A percentile compares a stretch with the other conserved stretches of the same genome.
These are phyloP conservation scores for Thielaviopsis punctulata DNA, from an alignment of 2,329 filamentous ascomycete species.

Conservation along the genomic window DNA sequence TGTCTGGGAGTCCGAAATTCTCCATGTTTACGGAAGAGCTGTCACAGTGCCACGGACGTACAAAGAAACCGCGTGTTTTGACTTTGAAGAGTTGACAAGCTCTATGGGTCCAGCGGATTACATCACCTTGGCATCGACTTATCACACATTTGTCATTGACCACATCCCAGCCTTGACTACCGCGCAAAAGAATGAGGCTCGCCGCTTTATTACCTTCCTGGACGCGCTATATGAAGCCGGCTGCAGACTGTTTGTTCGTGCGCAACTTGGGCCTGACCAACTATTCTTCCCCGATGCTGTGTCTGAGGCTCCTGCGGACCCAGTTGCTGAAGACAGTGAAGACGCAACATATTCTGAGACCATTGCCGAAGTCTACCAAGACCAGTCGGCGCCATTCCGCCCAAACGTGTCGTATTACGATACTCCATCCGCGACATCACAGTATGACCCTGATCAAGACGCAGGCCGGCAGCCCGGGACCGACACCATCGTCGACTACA, in stretches of 20 bases:
- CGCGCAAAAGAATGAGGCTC: constrained; percentile 61
- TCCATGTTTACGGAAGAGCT: constrained; percentile 45
- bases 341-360: constrained; percentile 29
- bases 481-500: constrained; percentile 38
- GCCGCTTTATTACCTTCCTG: constrained; percentile 62
- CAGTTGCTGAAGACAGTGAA: constrained; percentile 14
- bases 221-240: constrained; percentile 70
- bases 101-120: constrained; percentile 66
- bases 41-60: constrained; percentile 41
- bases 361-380: constrained; percentile 55
- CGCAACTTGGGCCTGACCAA: constrained; percentile 49
- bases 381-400: constrained; percentile 57
- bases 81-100: constrained; percentile 50
- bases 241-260: constrained; percentile 56
- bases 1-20: constrained; percentile 26
- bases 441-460: constrained; percentile 39
- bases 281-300: constrained; percentile 56
- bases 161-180: constrained; percentile 49
- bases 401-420: constrained; percentile 58
- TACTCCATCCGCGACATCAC: constrained; percentile 26
- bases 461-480: constrained; percentile 30
- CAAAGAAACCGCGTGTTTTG: constrained; percentile 43
- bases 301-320: background rate
- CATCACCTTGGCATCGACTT: constrained; percentile 62
- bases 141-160: constrained; percentile 61